Base-by-base conservation (phyloP, 2,329 filamentous ascomycete genomes). In the Metarhizium album region DNA sequence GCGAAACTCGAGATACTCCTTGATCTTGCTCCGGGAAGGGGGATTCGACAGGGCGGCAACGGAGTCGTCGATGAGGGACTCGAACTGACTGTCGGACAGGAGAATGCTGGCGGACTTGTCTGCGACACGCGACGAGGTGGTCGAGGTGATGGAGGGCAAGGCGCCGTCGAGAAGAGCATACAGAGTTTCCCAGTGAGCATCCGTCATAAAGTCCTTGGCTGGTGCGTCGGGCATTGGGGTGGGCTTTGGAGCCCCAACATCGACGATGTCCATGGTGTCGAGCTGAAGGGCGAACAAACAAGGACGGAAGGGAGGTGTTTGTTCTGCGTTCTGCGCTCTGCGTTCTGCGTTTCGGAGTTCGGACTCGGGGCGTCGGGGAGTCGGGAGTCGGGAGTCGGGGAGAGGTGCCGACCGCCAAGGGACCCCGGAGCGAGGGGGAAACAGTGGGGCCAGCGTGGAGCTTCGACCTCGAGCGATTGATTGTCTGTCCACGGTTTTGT, bases 91-190 rank as follows among this genome's bases (percentile, higher is more conserved):
- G 48, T 78, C 71, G 0, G 74, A 62, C 13, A 82, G 71, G 33
- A 57, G 4, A 29, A 53, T 50, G 45, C 48, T 48, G 11, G 37
- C 64, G 3, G 62, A 59, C 22, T 60, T 59, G 58, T 77, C 71
- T 13, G 61, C 60, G 20, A 64, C 57, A 20, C 63, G 58, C 18
- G 70, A 65, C 14, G 52, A 46, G 11, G 49, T 47, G 4, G 70
- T 66, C 14, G 70, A 61, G 20, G 70, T 72, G 54, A 87, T 71
- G 20, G 81, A 74, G 2, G 84, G 82, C 31, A 87, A 66, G 18
- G 79, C 64, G n/a, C 74, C 76, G 55, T 83, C 79, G 40, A 82
- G 63, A 6, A 83, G 64, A 2, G 78, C 69, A 56, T 74, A 69
- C 42, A 82, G 59, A 2, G 75, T 73, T 38, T 69, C 62, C 80